phyloP scores from a whole-genome alignment of 768 basidiomycete genomes.

The Pilatotrama ljubarskyi region DNA sequence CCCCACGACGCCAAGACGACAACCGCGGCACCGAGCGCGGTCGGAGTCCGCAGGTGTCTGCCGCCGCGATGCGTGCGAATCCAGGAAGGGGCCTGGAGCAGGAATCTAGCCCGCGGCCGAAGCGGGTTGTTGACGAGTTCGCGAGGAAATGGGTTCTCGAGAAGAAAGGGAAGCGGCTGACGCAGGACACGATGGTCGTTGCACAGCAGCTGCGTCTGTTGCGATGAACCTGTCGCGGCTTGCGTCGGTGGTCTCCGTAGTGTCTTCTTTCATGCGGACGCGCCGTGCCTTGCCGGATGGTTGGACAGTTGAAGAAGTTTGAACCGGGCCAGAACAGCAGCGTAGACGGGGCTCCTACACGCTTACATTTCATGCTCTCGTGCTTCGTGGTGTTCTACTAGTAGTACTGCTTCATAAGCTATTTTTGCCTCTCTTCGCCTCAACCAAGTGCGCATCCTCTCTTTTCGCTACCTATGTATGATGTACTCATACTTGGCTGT shows the following conservation, averaged over 20 bases:
- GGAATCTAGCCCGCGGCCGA: neutral
- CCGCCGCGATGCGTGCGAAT: neutral
- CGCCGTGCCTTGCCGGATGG: neutral
- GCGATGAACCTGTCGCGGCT: constrained; percentile 7
- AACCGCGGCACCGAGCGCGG: neutral
- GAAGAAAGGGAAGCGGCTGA: constrained; percentile 22
- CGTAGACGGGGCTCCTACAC: no score
- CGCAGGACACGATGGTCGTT: constrained; percentile 18
- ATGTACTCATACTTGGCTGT: no score
- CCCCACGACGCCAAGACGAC: constrained; percentile 3
- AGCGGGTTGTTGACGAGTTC: neutral
- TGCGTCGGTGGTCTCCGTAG: neutral
- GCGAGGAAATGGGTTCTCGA: constrained; percentile 21
- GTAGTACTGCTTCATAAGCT: no score
- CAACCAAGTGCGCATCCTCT: no score
- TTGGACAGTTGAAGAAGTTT: neutral
- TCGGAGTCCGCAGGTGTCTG: neutral
- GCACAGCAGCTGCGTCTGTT: constrained; percentile 19
- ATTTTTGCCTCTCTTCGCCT: no score
- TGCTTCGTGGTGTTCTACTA: no score
- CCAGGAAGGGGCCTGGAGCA: neutral
- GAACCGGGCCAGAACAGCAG: no score
- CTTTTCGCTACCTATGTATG: no score
- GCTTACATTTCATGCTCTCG: no score
- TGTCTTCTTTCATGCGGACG: neutral